Evolutionary conservation across 2,329 filamentous ascomycete species (phyloP), one percentile per base, ranked within the genome.

Genomic region (Immersiporthe knoxdaviesiana): DNA sequence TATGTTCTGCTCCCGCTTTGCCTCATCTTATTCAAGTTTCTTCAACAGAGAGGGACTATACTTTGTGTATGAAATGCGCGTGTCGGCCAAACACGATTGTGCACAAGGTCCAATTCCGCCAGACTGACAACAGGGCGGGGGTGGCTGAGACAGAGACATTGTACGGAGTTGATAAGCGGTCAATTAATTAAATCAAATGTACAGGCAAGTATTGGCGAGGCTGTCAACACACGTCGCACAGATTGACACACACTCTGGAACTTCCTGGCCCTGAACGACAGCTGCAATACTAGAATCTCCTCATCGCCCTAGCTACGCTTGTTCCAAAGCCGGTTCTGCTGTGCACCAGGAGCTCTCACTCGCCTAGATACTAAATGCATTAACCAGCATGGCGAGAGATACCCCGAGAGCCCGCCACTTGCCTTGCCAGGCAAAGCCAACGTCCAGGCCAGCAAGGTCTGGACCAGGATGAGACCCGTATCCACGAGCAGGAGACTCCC

Each of bases 401-500:
- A 65, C n/a, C 32, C 64, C 70, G 39, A 71, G 39, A 14, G 67
- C 54, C 11, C 65, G 64, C 60, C 54, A 64, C 54, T 65, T 65
- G 21, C 32, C 67, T 50, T 58, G 63, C 61, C 65, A 69, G 39
- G 67, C 70, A 67, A 65, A 12, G 65, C 52, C 52, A 63, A 41
- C 12, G 35, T 63, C 81, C 80, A 83, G 37, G 77, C 79, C 27
- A 79, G 62, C 30, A 75, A 73, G 11, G 74, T 72, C 67, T 78
- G 79, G 39, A 79, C 50, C 37, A 78, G n/a, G 12, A 82, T 68
- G 50, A 77, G 73, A 67, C 79, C 73, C 7, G 77, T 63, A 63
- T 74, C 74, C 11, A 83, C 70, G 27, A 83, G 63, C 37, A 75
- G 72, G 24, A 77, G 69, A 41, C 73, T 79, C 2, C 84, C 81